These are phyloP conservation scores for Talaromyces adpressus DNA, from an alignment of 495 filamentous ascomycete species.

Conservation along the genomic window DNA sequence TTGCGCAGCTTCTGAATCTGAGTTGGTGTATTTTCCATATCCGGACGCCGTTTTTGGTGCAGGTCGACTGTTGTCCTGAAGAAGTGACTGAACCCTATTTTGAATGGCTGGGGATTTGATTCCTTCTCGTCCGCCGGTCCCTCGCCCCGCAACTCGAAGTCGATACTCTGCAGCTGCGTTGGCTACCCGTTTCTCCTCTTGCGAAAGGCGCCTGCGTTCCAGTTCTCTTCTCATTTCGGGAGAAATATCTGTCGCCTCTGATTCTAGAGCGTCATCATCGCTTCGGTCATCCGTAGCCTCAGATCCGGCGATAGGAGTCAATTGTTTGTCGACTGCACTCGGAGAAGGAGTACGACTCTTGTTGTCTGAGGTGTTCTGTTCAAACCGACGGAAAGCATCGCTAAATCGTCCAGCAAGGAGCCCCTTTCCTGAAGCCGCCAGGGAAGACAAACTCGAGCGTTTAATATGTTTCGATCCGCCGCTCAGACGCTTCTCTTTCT, in stretches of 20 bases:
- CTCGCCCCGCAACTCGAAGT: constrained; percentile 61
- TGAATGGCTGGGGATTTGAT: constrained; percentile 72
- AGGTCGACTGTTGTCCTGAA: constrained; percentile 69
- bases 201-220: constrained; percentile 72
- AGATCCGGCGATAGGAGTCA: constrained; percentile 70
- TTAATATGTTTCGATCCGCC: constrained; percentile 64
- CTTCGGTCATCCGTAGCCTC: constrained; percentile 65
- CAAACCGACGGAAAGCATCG: constrained; percentile 91
- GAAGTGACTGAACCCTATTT: constrained; percentile 75
- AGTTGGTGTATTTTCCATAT: constrained; percentile 77
- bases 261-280: constrained; percentile 55
- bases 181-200: constrained; percentile 90
- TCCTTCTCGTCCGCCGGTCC: constrained; percentile 31
- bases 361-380: constrained; percentile 49
- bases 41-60: constrained; percentile 72
- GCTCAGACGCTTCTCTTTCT: constrained; percentile 63
- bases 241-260: constrained; percentile 64
- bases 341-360: constrained; percentile 40
- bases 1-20: constrained; percentile 30
- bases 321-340: constrained; percentile 33
- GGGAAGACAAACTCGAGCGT: constrained; percentile 70
- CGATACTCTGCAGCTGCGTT: constrained; percentile 89
- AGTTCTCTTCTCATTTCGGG: constrained; percentile 89
- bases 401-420: constrained; percentile 86
- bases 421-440: constrained; percentile 72